Evolutionary conservation across 1,284 basidiomycete genomes (phyloP).

Genomic region (Volvariella surrecta): DNA sequence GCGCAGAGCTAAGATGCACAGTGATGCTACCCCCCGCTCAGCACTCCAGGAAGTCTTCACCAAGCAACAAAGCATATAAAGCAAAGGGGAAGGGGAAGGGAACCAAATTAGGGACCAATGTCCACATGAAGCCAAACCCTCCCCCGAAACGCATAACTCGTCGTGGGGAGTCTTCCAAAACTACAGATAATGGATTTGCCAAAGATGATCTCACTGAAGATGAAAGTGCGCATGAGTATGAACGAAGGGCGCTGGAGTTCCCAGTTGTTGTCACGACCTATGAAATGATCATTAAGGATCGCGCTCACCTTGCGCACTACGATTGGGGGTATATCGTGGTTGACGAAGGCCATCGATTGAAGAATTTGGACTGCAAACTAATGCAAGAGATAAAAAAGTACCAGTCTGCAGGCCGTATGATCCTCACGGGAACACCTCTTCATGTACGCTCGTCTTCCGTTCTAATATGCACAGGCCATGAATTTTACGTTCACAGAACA

Average conservation of each 20-base stretch:
- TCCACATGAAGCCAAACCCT: neutral
- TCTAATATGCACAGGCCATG: neutral
- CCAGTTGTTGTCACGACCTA: slow-evolving; percentile 88
- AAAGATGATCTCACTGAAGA: slow-evolving; percentile 11
- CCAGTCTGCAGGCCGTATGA: slow-evolving; percentile 78
- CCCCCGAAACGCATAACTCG: neutral
- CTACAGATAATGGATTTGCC: neutral
- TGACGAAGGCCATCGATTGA: slow-evolving; percentile 91
- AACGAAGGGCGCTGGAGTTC: slow-evolving; percentile 27
- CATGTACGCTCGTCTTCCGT: slow-evolving; percentile 49
- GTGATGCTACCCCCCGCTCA: slow-evolving; percentile 30
- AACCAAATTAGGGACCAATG: neutral
- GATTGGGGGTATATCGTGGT: slow-evolving; percentile 93
- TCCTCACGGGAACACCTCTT: slow-evolving; percentile 89
- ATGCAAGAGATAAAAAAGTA: slow-evolving; percentile 91
- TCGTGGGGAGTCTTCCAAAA: neutral
- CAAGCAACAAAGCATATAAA: slow-evolving; percentile 9
- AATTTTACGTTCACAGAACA: slow-evolving; percentile 53
- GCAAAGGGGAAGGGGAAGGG: neutral
- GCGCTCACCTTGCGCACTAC: slow-evolving; percentile 55
- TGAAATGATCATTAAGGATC: slow-evolving; percentile 88
- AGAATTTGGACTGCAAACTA: slow-evolving; percentile 87
- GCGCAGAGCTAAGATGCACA: slow-evolving; percentile 66
- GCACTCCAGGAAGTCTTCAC: slow-evolving; percentile 13
- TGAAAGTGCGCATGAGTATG: slow-evolving; percentile 12